Conservation (phyloP, 495 filamentous ascomycete genomes). For the Letharia columbiana region DNA sequence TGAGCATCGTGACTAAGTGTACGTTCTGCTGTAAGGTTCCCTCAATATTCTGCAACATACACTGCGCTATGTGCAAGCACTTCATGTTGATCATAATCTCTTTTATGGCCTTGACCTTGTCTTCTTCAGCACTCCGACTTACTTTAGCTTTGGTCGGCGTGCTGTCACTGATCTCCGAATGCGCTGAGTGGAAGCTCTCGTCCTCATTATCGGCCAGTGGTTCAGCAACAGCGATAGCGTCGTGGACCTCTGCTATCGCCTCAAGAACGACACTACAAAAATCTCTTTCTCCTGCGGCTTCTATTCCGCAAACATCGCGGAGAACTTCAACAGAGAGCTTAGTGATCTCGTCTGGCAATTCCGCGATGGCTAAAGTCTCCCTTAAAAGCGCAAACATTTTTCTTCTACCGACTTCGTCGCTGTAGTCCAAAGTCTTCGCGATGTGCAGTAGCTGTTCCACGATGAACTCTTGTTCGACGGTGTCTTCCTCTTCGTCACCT, state of each 20-base stretch:
- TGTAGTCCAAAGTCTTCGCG: conserved; percentile 82
- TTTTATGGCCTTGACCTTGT: conserved; percentile 69
- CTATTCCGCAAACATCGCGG: conserved; percentile 66
- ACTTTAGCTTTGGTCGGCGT: conserved; percentile 39
- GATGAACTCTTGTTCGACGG: conserved; percentile 81
- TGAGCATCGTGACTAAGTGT: conserved; percentile 85
- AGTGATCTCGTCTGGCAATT: conserved; percentile 86
- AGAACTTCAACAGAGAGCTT: conserved; percentile 79
- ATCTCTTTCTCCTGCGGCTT: conserved; percentile 74
- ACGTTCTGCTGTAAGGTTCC: conserved; percentile 78
- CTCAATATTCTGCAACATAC: conserved; percentile 87
- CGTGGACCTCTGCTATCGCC: conserved; percentile 90
- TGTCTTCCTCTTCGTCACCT: conserved; percentile 69
- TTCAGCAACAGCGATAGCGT: conserved; percentile 63
- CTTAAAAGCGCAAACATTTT: conserved; percentile 90
- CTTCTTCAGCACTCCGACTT: conserved; percentile 55
- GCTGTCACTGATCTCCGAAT: conserved; percentile 65
- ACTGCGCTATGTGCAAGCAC: conserved; percentile 93
- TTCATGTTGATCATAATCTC: conserved; percentile 98
- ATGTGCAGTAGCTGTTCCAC: conserved; percentile 93
- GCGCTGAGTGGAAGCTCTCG: conserved; percentile 87
- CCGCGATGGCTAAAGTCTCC: conserved; percentile 73
- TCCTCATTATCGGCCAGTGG: conserved; percentile 36
- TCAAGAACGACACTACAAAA: conserved; percentile 90
- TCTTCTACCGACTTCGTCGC: conserved; percentile 84